phyloP scores from a whole-genome alignment of 805 yeast species.

The Ogataea pilisensis region DNA sequence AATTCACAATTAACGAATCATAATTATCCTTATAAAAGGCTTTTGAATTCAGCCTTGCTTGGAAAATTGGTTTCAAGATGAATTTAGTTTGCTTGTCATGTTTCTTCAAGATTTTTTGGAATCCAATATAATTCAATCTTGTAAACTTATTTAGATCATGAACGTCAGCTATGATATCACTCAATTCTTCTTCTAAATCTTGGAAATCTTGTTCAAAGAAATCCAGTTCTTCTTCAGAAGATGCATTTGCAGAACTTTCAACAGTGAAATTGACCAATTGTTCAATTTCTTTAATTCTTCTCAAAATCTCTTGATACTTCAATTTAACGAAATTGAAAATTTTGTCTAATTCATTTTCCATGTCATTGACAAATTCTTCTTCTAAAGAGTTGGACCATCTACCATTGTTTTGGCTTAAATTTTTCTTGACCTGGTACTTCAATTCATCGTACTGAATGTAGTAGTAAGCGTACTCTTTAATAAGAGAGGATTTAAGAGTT shows the following conservation, averaged over 20 bases:
- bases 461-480: constrained; percentile 86
- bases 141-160: constrained; percentile 95
- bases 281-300: constrained; percentile 83
- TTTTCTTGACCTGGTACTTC: constrained; percentile 73
- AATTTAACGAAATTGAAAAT: constrained; percentile 88
- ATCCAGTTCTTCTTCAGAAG: constrained; percentile 29
- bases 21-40: constrained; percentile 96
- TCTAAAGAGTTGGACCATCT: constrained; percentile 77
- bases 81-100: constrained; percentile 87
- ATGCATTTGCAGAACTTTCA: constrained; percentile 39
- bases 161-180: constrained; percentile 93
- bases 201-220: constrained; percentile 62
- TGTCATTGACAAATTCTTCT: constrained; percentile 67
- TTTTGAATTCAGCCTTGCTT: constrained; percentile 85
- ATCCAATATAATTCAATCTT: constrained; percentile 91
- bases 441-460: constrained; percentile 90
- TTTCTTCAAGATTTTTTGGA: constrained; percentile 93
- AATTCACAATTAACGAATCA: constrained; percentile 81
- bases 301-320: constrained; percentile 77
- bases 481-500: constrained; percentile 81
- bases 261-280: constrained; percentile 58
- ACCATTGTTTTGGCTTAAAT: constrained; percentile 49
- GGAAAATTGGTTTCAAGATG: constrained; percentile 86
- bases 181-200: constrained; percentile 67
- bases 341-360: constrained; percentile 87